Base-by-base conservation (phyloP, 1,139 yeast genomes). In the Candida albicans region DNA sequence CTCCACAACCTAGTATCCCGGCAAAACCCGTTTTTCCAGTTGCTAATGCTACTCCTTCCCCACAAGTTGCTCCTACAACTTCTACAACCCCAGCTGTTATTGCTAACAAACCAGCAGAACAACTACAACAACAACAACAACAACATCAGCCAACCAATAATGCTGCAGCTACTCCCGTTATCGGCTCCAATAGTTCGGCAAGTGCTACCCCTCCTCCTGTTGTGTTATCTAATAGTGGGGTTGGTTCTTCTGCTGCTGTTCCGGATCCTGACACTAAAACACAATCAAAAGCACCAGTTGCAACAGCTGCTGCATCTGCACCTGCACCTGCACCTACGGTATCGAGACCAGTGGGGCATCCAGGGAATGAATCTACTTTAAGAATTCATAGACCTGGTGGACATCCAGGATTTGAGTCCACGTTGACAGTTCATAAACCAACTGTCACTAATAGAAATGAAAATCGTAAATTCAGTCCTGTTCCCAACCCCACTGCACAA, bases 401-500 rank as follows among this genome's bases (percentile, higher is more conserved):
- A 2, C 34, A 39, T 33, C 48, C 48, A 27, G 42, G 42, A 8
- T 61, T 63, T 2, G 72, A 67, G 43, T 56, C 64, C 28, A 64
- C 71, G 1, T 57, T 65, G 40, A 65, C 66, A 4, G 70, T 66
- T 14, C 67, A 60, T 43, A 59, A 62, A 28, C 72, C 70, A 13
- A 51, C 57, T 2, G 46, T 48, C 30, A 50, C 47, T 10, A 18
- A 18, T 18, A 48, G 46, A 27, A 44, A 51, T 14, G 55, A 51
- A 8, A 41, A 45, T 10, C 44, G 40, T 12, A 51, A 49, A 33
- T 36, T 40, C 29, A 41, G 47, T 33, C 46, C 45, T 12, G 18
- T 34, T 14, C 45, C 47, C 39, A 41, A 39, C 29, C 27, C 43
- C 27, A 26, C 34, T 4, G 10, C 27, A 10, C 37, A 43, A 14